Evolutionary conservation across 371 early-diverging fungal genomes (phyloP), one percentile per base, ranked within the genome.

Genomic region (Conidiobolus incongruus): DNA sequence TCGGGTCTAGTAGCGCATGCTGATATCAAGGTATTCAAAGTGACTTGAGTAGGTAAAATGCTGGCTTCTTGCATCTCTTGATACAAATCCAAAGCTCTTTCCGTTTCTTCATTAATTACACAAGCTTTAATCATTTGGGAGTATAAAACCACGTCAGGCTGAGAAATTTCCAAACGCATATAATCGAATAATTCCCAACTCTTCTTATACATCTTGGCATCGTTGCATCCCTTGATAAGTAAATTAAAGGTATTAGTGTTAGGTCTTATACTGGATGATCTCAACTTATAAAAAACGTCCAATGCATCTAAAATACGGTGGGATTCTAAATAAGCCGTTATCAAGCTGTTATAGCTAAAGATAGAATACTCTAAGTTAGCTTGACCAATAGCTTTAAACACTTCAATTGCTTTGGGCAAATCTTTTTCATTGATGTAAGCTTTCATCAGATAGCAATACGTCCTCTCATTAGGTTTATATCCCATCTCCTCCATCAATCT

Each of bases 111-210:
- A 56, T 66, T 43, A 12, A 74, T 72, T 1, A 87, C 75, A 54
- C 93, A 93, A 0, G 86, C 84, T 49, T 79, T 79, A 17, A 93
- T 76, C 93, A 93, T 93, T 19, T 85, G 54, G 11, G 76, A 71
- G 46, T 78, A 90, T 3, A 75, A 63, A 0, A 73, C 70, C 45
- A 77, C 75, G 50, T 84, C 82, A 0, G 89, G 82, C 37, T 70
- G 63, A 30, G 71, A 72, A 20, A 80, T 70, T 22, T 84, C 75
- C 23, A 68, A 61, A 37, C 82, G 71, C 84, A 93, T 77, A 45
- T 81, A 64, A 51, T 88, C 77, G 63, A 87, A 93, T n/a, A 79
- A 65, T 23, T 67, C 66, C 93, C 93, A 93, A 7, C 90, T 90
- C 2, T 78, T 69, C 13, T 71, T 57, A 10, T 72, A 54, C 36